Conservation (phyloP, 1,139 yeast genomes). For the Lodderomyces margitis region DNA sequence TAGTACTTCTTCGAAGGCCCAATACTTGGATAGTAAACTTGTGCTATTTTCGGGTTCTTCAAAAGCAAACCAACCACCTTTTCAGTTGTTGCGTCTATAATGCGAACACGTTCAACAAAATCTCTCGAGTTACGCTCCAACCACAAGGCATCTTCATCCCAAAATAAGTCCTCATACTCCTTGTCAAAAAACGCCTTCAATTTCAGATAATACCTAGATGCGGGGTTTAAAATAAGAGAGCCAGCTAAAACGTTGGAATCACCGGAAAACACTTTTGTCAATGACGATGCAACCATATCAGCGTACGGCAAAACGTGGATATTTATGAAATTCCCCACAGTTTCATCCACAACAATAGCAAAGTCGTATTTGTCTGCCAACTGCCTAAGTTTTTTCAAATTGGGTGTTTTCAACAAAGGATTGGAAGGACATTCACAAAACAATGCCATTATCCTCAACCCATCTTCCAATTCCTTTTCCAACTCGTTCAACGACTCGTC, state of each 20-base stretch:
- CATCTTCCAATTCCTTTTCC: constrained; percentile 57
- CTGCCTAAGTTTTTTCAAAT: constrained; percentile 58
- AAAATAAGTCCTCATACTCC: constrained; percentile 69
- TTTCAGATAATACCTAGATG: constrained; percentile 48
- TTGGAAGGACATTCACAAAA: constrained; percentile 95
- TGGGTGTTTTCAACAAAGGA: constrained; percentile 83
- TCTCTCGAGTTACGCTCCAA: constrained; percentile 93
- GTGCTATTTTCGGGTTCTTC: constrained; percentile 46
- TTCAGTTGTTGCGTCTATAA: constrained; percentile 66
- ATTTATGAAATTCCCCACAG: constrained; percentile 87
- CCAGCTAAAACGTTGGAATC: constrained; percentile 97
- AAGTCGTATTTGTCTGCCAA: constrained; percentile 71
- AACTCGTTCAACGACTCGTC: constrained; percentile 65
- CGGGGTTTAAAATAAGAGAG: constrained; percentile 73
- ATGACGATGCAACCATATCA: constrained; percentile 81
- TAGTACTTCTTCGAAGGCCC: constrained; percentile 58
- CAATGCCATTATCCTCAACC: constrained; percentile 63
- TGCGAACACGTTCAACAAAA: constrained; percentile 64
- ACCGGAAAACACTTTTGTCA: constrained; percentile 91
- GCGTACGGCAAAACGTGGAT: constrained; percentile 78
- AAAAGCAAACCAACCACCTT: constrained; percentile 51
- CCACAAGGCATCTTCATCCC: constrained; percentile 94
- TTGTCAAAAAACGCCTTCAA: constrained; percentile 55
- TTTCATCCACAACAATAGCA: constrained; percentile 85
- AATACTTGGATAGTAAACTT: constrained; percentile 69